phyloP scores from a whole-genome alignment of 2,329 filamentous ascomycete genomes.

The Colletotrichum theobromicola region DNA sequence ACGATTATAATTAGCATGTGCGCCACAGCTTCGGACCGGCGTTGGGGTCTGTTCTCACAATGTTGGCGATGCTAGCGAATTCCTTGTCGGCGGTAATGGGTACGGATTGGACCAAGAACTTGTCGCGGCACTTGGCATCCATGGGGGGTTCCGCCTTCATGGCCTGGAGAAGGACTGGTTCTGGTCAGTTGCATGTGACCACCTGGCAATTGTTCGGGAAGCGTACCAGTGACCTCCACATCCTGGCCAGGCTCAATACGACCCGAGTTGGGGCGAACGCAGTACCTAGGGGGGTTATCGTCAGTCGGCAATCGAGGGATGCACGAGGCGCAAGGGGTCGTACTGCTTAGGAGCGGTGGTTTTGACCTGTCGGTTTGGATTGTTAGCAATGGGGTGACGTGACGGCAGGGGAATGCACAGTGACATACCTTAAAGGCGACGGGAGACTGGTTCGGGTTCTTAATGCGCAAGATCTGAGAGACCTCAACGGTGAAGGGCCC shows the following conservation, averaged over 20 bases:
- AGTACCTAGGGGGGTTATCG: constrained; percentile 73
- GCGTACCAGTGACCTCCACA: constrained; percentile 90
- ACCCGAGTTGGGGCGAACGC: constrained; percentile 95
- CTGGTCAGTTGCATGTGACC: constrained; percentile 27
- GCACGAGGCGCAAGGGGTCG: constrained; percentile 38
- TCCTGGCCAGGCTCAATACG: constrained; percentile 89
- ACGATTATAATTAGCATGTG: constrained; percentile 10
- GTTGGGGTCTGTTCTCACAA: constrained; percentile 27
- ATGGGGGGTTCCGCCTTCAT: constrained; percentile 93
- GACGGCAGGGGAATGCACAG: neutral
- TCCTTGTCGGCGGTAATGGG: constrained; percentile 84
- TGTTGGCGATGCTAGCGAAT: constrained; percentile 71
- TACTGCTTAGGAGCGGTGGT: constrained; percentile 99
- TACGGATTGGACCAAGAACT: constrained; percentile 95
- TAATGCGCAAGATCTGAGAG: constrained; percentile 67
- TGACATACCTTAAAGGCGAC: constrained; percentile 72
- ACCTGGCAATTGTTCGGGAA: constrained; percentile 7
- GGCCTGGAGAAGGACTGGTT: constrained; percentile 86
- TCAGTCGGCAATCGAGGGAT: constrained; percentile 27
- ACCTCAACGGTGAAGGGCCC: constrained; percentile 73
- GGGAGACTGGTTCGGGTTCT: constrained; percentile 66
- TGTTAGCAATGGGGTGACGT: constrained; percentile 12
- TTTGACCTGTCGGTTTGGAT: constrained; percentile 74
- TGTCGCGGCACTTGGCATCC: constrained; percentile 93
- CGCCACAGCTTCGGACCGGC: neutral